Evolutionary conservation across 352 stramenopile genomes (phyloP), one percentile per base, ranked within the genome.

Genomic region (Pythium vanterpoolii): DNA sequence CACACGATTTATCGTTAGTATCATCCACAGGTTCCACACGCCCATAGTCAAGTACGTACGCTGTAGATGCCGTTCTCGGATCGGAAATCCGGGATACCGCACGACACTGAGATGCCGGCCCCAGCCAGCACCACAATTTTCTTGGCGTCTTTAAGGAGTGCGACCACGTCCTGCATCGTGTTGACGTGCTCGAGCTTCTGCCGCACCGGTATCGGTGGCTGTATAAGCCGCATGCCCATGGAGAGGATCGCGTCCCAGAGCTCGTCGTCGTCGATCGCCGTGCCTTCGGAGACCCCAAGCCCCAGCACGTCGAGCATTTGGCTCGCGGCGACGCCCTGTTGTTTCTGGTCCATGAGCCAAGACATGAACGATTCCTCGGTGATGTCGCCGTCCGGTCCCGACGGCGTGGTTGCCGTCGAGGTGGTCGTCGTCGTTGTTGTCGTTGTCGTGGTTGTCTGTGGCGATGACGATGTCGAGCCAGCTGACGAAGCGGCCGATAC

Each of bases 31-130:
- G 8, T 34, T 48, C 31, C 34, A 34, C 31, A 47, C 5, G 13
- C 11, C 36, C 14, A 27, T n/a, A 33, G 23, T 42, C 0, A n/a
- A 30, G n/a, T n/a, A 90, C 83, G 55, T 81, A 95, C 84, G 36
- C 76, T 93, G 68, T 96, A 96, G 45, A 96, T 96, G 53, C 88
- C 88, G 55, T 93, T 93, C 56, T 95, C 80, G 5, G 92, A 98
- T 18, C 98, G 93, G 71, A 99, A 99, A 67, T 99, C 98, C 0
- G 98, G 98, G 65, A 99, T 99, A 18, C 98, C 98, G 60, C 95
- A 98, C 6, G 90, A 97, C 13, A 98, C 95, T 9, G 85, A 97
- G 52, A 99, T 98, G n/a, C 96, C 96, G 10, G 96, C 96, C 19
- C 96, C 96, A 21, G 88, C 87, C 27, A 98, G 63, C 18, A 98